A percentile compares a stretch with the other conserved stretches of the same genome.
These are phyloP conservation scores for Fonsecaea pugnacius DNA, from an alignment of 2,329 filamentous ascomycete genomes.

Conservation along the genomic window DNA sequence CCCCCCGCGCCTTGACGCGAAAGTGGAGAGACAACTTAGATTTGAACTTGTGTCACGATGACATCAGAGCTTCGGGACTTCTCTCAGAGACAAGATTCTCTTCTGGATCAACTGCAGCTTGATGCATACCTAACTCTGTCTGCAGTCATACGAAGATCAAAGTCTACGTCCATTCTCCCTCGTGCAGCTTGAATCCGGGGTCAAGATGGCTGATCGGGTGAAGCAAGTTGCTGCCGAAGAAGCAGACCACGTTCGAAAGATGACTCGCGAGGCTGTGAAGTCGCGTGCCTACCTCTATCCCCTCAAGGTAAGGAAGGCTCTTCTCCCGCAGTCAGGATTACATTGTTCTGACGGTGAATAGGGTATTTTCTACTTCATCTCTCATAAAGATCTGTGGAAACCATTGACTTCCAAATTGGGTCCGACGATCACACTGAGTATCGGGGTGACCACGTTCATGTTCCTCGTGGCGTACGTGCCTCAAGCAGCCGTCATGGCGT, in stretches of 20 bases:
- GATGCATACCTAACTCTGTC: background rate
- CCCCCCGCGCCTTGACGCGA: background rate
- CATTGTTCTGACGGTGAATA: constrained; percentile 39
- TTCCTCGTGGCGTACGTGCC: constrained; percentile 86
- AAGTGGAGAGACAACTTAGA: background rate
- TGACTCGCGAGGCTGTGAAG: constrained; percentile 70
- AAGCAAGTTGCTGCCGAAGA: constrained; percentile 69
- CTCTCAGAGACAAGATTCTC: background rate
- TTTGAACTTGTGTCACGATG: background rate
- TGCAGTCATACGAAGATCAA: background rate
- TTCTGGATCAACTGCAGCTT: background rate
- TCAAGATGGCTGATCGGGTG: constrained; percentile 50
- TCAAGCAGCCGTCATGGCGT: constrained; percentile 78
- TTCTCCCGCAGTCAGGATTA: background rate
- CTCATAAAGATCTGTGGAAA: constrained; percentile 62
- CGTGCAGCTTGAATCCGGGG: background rate
- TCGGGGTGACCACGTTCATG: constrained; percentile 76
- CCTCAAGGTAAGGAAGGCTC: constrained; percentile 61
- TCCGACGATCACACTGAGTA: constrained; percentile 70
- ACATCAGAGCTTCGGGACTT: background rate
- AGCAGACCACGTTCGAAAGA: constrained; percentile 65
- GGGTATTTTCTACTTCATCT: constrained; percentile 65
- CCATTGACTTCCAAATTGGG: constrained; percentile 62
- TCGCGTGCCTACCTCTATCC: constrained; percentile 87
- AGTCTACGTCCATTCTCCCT: background rate